Conservation (phyloP, 257 asterid genomes). For the Nicotiana tabacum region DNA sequence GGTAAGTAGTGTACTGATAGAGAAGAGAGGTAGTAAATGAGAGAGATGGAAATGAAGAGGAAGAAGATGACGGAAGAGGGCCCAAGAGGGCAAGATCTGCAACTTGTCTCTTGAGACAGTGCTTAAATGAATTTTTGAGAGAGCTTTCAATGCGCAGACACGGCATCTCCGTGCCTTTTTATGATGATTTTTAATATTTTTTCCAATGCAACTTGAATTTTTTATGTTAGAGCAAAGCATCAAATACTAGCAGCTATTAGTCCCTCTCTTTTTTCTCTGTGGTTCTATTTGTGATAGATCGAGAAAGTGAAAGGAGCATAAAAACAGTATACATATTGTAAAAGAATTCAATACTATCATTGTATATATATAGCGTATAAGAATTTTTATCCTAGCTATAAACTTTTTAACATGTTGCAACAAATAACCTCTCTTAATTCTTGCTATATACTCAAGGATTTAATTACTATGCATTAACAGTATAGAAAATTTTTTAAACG, state of each 20-base stretch:
- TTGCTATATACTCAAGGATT: not conserved
- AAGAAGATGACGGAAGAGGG: conserved; percentile 5
- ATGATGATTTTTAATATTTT: not conserved
- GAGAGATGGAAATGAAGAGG: not conserved
- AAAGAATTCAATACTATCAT: too few species aligned
- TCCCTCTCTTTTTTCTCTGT: not conserved
- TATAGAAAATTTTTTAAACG: not conserved
- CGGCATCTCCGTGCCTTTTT: conserved; percentile 53
- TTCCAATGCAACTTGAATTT: not conserved
- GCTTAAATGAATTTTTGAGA: not conserved
- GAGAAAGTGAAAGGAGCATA: not conserved
- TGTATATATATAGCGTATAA: too few species aligned
- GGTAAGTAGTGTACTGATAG: not conserved
- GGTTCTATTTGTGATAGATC: not conserved
- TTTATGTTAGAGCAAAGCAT: not conserved
- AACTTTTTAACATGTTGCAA: too few species aligned
- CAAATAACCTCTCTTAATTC: too few species aligned
- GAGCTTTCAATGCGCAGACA: conserved; percentile 44
- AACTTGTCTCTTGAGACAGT: conserved; percentile 27
- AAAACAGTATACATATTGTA: not conserved
- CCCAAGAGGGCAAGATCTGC: conserved; percentile 26
- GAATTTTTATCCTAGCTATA: too few species aligned
- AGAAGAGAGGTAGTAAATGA: not conserved
- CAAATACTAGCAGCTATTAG: not conserved
- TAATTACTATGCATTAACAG: not conserved